phyloP scores from a whole-genome alignment of 73 alveolate genomes.

The Paramecium sexaurelia region DNA sequence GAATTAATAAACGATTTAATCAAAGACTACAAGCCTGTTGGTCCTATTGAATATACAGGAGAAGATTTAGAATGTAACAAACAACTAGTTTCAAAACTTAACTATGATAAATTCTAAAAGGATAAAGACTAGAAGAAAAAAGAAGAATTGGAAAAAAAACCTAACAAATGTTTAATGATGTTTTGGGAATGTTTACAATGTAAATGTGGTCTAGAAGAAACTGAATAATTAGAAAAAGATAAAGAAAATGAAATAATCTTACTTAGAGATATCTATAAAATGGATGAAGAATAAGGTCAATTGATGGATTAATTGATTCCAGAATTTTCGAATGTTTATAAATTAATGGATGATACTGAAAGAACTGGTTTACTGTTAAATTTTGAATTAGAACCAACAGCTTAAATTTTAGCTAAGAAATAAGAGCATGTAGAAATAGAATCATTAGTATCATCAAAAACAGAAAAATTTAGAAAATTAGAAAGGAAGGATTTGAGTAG shows the following conservation, averaged over 20 bases:
- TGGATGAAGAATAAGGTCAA: background rate
- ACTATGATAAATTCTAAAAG: background rate
- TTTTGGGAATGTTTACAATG: slow-evolving; percentile 12
- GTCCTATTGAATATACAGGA: slow-evolving; percentile 6
- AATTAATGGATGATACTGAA: background rate
- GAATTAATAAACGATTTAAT: background rate
- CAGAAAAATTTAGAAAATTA: background rate
- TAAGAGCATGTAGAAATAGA: background rate
- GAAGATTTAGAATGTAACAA: slow-evolving; percentile 5
- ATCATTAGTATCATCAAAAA: background rate
- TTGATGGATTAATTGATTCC: background rate
- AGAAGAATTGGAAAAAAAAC: background rate
- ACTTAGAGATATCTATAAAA: background rate
- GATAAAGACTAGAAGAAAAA: background rate
- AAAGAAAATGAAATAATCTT: background rate
- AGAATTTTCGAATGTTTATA: background rate
- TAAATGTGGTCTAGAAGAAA: slow-evolving; percentile 38
- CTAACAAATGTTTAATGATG: background rate
- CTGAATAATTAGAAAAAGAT: background rate
- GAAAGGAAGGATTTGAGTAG: background rate
- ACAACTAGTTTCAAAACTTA: background rate
- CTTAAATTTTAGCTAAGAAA: background rate
- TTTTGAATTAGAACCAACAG: slow-evolving; percentile 9
- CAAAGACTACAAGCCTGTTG: background rate
- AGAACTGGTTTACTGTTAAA: background rate